A percentile compares a stretch with the other conserved stretches of the same genome.
Conservation (phyloP, 2,329 filamentous ascomycete species). For the Immersiporthe knoxdaviesiana region DNA sequence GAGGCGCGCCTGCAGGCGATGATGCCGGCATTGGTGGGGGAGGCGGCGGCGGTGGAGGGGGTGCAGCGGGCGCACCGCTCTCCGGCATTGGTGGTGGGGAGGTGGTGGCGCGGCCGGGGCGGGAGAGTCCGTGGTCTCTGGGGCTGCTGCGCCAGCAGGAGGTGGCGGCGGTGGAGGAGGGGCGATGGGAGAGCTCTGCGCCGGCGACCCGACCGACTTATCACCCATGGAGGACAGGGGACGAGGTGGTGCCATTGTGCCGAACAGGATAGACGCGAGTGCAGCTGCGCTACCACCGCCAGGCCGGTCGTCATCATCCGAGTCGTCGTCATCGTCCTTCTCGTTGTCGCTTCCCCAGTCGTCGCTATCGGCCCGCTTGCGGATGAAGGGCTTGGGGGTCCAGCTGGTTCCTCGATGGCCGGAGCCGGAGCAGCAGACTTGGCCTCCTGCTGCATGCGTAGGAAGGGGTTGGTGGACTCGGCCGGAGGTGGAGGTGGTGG, state of each 20-base stretch:
- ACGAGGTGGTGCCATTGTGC: constrained; percentile 92
- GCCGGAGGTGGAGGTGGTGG: constrained; percentile 41
- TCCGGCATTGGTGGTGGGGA: constrained; percentile 37
- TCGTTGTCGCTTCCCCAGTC: constrained; percentile 84
- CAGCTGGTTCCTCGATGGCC: constrained; percentile 43
- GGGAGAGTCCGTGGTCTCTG: constrained; percentile 31
- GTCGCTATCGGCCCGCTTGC: constrained; percentile 61
- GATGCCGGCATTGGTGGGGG: constrained; percentile 42
- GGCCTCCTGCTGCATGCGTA: constrained; percentile 74
- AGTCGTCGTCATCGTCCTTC: constrained; percentile 53
- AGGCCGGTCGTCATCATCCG: constrained; percentile 76
- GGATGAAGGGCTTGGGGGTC: constrained; percentile 54
- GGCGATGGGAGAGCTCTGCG: constrained; percentile 44
- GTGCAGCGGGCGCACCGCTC: constrained; percentile 38
- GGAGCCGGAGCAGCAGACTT: constrained; percentile 51
- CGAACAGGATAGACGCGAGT: constrained; percentile 91
- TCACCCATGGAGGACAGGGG: constrained; percentile 83
- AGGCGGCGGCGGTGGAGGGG: constrained; percentile 42
- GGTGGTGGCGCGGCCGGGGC: constrained; percentile 39
- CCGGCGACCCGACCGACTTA: constrained; percentile 52
- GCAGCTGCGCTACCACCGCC: constrained; percentile 86
- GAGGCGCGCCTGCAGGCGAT: constrained; percentile 43
- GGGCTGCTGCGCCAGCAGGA: constrained; percentile 37
- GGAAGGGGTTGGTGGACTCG: constrained; percentile 93
- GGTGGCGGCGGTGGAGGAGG: constrained; percentile 46